Base-by-base conservation (phyloP, 768 basidiomycete genomes). In the Stropharia rugosoannulata region DNA sequence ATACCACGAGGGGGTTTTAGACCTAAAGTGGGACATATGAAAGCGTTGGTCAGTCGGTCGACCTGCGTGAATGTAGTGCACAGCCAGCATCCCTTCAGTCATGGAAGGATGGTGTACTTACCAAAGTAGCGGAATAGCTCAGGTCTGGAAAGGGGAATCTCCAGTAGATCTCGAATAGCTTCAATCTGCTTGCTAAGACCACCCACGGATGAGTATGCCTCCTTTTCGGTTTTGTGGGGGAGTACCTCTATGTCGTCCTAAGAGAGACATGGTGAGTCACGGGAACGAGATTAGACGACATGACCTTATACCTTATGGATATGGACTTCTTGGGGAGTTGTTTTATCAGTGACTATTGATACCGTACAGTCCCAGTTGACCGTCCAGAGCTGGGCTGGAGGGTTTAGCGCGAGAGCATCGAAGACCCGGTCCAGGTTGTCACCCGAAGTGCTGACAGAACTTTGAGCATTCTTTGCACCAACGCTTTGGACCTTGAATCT, bases 1-100 rank as follows among this genome's bases (percentile, higher is more conserved):
- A 98, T 89, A 4, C 97, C 97, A 44, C 92, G 86, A n/a, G 96
- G 95, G 13, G 96, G 95, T 64, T 91, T 95, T n/a, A 99, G 78
- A 36, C 91, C 93, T 78, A 59, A 10, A 22, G 53, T 32, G 49
- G 32, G 29, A 32, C 29, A 43, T 12, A 48, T n/a, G n/a, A 55
- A 35, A 57, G 41, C 19, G 36, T 38, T 27, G 15, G 32, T 15
- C 11, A 15, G 15, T 12, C 15, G 27, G 18, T 15, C 42, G 54
- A 53, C 54, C 48, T 37, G 13, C 41, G 58, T 38, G 49, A 43
- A 51, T 39, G 39, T 22, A 35, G 51, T 37, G 27, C 45, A 59
- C n/a, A 18, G 29, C 43, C 55, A 48, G 18, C 19, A 16, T 32
- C 15, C 10, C 46, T 32, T 35, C 1, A 32, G 36, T 40, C 36